phyloP scores from a whole-genome alignment of 192 early-diverging fungal genomes.

The Podila epigama region DNA sequence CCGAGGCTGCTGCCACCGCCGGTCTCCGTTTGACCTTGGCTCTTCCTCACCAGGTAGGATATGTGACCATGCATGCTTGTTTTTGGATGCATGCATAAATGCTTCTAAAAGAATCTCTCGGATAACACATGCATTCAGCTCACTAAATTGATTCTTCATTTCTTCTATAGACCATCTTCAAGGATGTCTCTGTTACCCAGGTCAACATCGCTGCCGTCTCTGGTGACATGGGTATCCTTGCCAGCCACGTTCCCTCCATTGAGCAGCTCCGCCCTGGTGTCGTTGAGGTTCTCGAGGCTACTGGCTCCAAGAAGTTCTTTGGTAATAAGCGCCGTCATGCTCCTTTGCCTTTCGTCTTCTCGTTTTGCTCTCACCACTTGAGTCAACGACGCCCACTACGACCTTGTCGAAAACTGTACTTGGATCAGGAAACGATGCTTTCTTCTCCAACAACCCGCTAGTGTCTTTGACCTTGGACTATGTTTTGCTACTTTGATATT shows the following conservation, averaged over 20 bases:
- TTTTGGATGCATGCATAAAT: not conserved
- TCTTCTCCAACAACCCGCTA: too few relatives aligned
- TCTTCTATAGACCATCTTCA: conserved; percentile 69
- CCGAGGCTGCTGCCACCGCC: conserved; percentile 70
- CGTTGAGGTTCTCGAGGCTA: conserved; percentile 80
- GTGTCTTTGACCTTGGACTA: too few relatives aligned
- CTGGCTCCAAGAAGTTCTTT: conserved; percentile 89
- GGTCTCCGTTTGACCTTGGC: conserved; percentile 86
- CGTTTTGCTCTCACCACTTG: too few relatives aligned
- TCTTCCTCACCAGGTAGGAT: conserved; percentile 84
- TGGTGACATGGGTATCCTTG: conserved; percentile 98
- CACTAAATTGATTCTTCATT: not conserved
- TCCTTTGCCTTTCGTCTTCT: too few relatives aligned
- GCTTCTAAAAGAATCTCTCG: too few relatives aligned
- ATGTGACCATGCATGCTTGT: not conserved
- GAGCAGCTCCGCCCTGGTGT: conserved; percentile 93
- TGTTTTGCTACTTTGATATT: too few relatives aligned
- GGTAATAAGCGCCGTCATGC: conserved; percentile 58
- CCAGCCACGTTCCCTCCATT: conserved; percentile 95
- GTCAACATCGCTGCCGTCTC: conserved; percentile 93
- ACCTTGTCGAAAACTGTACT: too few relatives aligned
- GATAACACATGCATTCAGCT: too few relatives aligned
- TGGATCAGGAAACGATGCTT: too few relatives aligned
- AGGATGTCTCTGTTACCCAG: conserved; percentile 80
- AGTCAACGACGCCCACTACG: too few relatives aligned